These are phyloP conservation scores for Dichotomopilus funicola DNA, from an alignment of 2,329 filamentous ascomycete genomes.

Conservation along the genomic window DNA sequence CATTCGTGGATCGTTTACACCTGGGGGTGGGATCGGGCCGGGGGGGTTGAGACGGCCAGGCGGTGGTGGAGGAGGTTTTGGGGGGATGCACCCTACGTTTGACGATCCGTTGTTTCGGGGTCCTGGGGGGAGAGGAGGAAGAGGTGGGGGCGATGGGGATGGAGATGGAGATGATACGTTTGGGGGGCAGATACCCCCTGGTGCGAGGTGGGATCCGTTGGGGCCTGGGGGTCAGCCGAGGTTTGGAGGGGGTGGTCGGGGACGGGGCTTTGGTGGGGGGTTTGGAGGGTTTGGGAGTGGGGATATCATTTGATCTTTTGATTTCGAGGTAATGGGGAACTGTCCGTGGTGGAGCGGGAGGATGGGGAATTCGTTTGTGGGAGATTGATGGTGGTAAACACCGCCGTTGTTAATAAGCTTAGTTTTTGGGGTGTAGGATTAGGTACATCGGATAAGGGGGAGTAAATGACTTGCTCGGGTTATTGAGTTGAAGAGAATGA, in stretches of 20 bases:
- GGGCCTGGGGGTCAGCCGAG: slow-evolving; percentile 56
- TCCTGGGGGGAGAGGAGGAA: slow-evolving; percentile 34
- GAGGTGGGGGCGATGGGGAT: slow-evolving; percentile 30
- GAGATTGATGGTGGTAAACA: background rate
- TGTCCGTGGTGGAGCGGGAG: too few species aligned
- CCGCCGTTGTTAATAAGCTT: too few species aligned
- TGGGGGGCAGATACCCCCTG: slow-evolving; percentile 72
- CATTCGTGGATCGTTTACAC: slow-evolving; percentile 54
- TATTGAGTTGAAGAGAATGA: too few species aligned
- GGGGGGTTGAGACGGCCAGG: slow-evolving; percentile 44
- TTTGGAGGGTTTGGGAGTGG: slow-evolving; percentile 26
- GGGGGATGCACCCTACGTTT: slow-evolving; percentile 94
- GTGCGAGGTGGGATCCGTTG: slow-evolving; percentile 84
- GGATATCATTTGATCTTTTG: slow-evolving; percentile 27
- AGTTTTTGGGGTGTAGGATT: too few species aligned
- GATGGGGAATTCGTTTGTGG: too few species aligned
- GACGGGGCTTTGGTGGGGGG: slow-evolving; percentile 24
- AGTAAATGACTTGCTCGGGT: too few species aligned
- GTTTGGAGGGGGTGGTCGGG: slow-evolving; percentile 38
- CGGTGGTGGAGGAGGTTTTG: slow-evolving; percentile 41
- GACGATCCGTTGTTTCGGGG: slow-evolving; percentile 81
- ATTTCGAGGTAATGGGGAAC: too few species aligned
- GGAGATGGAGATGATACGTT: slow-evolving; percentile 42
- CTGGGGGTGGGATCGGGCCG: slow-evolving; percentile 27
- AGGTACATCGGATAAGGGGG: too few species aligned